Evolutionary conservation across 2,329 filamentous ascomycete genomes (phyloP), one percentile per base, ranked within the genome.

Genomic region (Talaromyces pinophilus): DNA sequence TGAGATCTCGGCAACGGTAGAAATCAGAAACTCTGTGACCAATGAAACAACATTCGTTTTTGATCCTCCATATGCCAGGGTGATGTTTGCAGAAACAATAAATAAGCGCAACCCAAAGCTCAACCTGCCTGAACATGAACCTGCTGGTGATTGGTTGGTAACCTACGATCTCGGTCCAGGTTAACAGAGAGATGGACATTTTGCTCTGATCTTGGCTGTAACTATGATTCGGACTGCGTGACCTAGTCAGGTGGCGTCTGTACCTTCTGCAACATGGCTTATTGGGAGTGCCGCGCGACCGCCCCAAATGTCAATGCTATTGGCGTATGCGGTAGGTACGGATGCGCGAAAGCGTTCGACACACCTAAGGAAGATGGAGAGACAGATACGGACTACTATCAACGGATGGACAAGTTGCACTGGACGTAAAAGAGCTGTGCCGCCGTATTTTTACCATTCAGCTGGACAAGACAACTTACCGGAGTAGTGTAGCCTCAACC

Each of bases 11-110:
- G 66, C 67, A 25, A 69, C 66, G 4, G 67, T 63, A 13, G 66
- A 68, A 62, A 10, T 59, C 15, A 69, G 35, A 66, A 66, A 68
- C 17, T 5, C 3, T 2, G 48, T 33, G 40, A 68, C 66, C 3
- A 63, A 60, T 48, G 66, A 69, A 66, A 69, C 66, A 19, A 64
- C 63, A 64, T 69, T 69, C 15, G 57, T 66, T 11, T 68, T 68
- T 17, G 67, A 69, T 30, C 67, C 63, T 22, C 5, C 19, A 38
- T 68, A 66, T 54, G 60, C 68, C 11, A 64, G 61, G 30, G 55
- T 69, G 17, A 7, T 69, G 13, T 69, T 69, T 66, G 68, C 66
- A n/a, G 44, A 54, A 48, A 50, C 44, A 17, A 67, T 69, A 22
- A 69, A 68, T 5, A 63, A 44, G 48, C 60, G 46, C 35, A 69